Base-by-base conservation (phyloP, 768 basidiomycete species). In the Lactarius indigo region DNA sequence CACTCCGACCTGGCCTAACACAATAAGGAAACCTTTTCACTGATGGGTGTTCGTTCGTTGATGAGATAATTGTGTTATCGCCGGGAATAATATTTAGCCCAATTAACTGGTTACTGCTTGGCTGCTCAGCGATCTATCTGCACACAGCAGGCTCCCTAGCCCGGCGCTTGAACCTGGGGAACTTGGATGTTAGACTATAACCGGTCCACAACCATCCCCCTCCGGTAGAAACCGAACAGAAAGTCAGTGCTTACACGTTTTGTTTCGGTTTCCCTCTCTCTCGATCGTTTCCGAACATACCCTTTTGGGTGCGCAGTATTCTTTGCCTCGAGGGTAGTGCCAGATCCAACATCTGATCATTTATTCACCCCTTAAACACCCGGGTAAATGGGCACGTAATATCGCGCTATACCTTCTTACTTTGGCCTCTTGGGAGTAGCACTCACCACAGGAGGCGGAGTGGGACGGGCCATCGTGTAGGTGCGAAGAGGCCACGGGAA, bases 1-100 rank as follows among this genome's bases (percentile, higher is more conserved):
- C 57, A 68, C 62, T 59, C 58, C 66, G 63, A 68, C 66, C 66
- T 68, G 62, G 54, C 20, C 66, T 68, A 68, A 60, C 66, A 68
- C 58, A 68, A 68, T 64, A 60, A 64, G 66, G 63, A 60, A 68
- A 68, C 54, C 58, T 44, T 23, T 47, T 28, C 47, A 26, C 63
- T 65, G 66, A 68, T 59, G 62, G n/a, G 55, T 61, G 30, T 55
- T 59, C 26, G 39, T 42, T 64, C 66, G 44, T 67, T 63, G 52
- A 63, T 67, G 66, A 59, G 58, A 55, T 60, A 59, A 23, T 59
- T 63, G 50, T 39, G 66, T 61, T 57, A 59, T 66, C 65, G 61
- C 23, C 41, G 52, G 50, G 44, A 57, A 33, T 39, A 58, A 58
- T 58, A 58, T 52, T 66, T 37, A 30, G 35, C 33, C 56, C 61